Evolutionary conservation across 306 rosid species (phyloP), one percentile per base, ranked within the genome.

Genomic region (Echinosophora koreensis): DNA sequence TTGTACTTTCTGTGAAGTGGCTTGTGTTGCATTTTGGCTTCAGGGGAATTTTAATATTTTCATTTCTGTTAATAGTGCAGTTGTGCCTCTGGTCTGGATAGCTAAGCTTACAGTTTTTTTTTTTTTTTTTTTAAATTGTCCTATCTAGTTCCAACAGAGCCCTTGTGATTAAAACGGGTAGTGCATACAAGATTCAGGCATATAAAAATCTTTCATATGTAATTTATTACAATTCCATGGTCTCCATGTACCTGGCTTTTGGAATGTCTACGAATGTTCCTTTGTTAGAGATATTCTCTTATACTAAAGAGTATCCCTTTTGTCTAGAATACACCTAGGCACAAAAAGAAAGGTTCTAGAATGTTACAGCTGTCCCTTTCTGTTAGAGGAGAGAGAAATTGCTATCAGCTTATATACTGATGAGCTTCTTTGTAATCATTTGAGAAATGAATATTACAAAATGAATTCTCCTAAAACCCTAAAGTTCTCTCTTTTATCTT

Each of bases 11-110:
- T 38, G 6, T 46, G 34, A 73, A 60, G 74, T 62, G 64, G 62
- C 66, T 55, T 62, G 62, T 10, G 35, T 55, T 79, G 10, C 71
- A 55, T 69, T 79, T 74, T 68, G 72, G 41, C 42, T 60, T 42
- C 56, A 47, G 42, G 8, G 12, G 35, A 78, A 6, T 71, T 66
- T 8, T 41, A 22, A 49, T 68, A 16, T 17, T 77, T 55, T 64
- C 32, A 27, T 46, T 49, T 71, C 49, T 72, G 9, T 57, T 57
- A 11, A 41, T 64, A 41, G 61, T 42, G 63, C 56, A 44, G 37
- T 46, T 52, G 50, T 71, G 32, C 50, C 78, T 71, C 37, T 68
- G n/a, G 63, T 71, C 37, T 68, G n/a, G 63, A 16, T 70, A 8
- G 32, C 73, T 41, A 52, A 66, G 38, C 15, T 51, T 59, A 37